Percentiles rank a stretch among this genome's conserved stretches.
Evolutionary conservation across 2,329 filamentous ascomycete genomes (phyloP).

Genomic region (Cercospora zeina): DNA sequence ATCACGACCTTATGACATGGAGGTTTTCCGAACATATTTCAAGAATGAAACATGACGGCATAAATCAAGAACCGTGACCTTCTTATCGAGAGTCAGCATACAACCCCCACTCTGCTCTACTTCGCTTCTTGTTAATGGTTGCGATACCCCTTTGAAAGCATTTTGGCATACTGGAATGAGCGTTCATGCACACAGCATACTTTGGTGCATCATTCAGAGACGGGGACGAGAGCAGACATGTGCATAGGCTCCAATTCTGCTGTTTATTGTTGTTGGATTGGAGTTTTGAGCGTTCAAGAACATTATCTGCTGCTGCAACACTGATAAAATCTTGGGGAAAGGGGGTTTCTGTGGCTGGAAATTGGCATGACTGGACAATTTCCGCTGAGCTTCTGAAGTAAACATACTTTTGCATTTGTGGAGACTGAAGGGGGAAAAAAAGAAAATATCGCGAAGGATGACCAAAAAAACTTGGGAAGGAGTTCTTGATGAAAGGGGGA

Average conservation of each 20-base stretch:
- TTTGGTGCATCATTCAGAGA: neutral
- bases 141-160: slow-evolving; percentile 12
- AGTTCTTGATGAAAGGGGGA: neutral
- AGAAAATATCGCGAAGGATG: neutral
- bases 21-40: slow-evolving; percentile 13
- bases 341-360: neutral
- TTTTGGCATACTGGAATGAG: slow-evolving; percentile 9
- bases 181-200: slow-evolving; percentile 6
- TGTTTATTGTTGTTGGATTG: neutral
- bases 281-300: slow-evolving; percentile 1
- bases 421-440: neutral
- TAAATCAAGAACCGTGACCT: neutral
- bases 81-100: neutral
- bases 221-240: neutral
- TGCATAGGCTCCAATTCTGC: neutral
- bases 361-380: slow-evolving; percentile 7
- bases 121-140: slow-evolving; percentile 25
- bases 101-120: slow-evolving; percentile 19
- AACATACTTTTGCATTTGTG: neutral
- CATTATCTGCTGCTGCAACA: neutral
- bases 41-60: slow-evolving; percentile 10
- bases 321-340: neutral
- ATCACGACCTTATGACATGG: slow-evolving; percentile 22
- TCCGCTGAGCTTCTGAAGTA: neutral
- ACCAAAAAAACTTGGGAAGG: neutral